phyloP scores from a whole-genome alignment of 2,329 filamentous ascomycete species.

The Fusarium duplospermum region DNA sequence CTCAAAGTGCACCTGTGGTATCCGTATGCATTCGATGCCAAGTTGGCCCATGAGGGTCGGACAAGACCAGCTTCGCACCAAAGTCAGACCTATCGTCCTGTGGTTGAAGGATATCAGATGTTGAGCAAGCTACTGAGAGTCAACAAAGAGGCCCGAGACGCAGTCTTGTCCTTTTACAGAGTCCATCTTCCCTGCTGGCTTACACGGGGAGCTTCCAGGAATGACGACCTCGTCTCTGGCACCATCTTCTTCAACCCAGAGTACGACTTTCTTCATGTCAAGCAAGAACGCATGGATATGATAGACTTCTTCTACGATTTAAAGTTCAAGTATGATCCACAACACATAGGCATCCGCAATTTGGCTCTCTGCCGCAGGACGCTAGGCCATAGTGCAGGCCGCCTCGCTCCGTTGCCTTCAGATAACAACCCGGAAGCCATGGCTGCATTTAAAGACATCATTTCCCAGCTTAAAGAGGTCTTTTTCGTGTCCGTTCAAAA shows the following conservation, averaged over 20 bases:
- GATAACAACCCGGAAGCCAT: background rate
- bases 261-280: background rate
- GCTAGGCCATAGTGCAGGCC: background rate
- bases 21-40: background rate
- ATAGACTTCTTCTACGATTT: background rate
- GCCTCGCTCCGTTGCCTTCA: background rate
- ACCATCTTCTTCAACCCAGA: background rate
- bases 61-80: background rate
- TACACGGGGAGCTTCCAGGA: background rate
- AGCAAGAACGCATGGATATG: background rate
- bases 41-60: background rate
- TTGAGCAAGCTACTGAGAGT: background rate
- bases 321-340: background rate
- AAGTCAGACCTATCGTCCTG: background rate
- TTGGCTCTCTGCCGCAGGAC: background rate
- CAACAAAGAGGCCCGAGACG: background rate
- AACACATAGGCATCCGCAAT: background rate
- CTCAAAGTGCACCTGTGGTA: background rate
- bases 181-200: background rate
- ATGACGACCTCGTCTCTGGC: background rate
- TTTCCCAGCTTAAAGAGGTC: background rate
- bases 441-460: background rate
- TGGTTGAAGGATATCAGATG: background rate
- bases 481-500: background rate
- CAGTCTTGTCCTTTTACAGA: background rate